Base-by-base conservation (phyloP, 2,329 filamentous ascomycete species). In the Verticillium klebahnii region DNA sequence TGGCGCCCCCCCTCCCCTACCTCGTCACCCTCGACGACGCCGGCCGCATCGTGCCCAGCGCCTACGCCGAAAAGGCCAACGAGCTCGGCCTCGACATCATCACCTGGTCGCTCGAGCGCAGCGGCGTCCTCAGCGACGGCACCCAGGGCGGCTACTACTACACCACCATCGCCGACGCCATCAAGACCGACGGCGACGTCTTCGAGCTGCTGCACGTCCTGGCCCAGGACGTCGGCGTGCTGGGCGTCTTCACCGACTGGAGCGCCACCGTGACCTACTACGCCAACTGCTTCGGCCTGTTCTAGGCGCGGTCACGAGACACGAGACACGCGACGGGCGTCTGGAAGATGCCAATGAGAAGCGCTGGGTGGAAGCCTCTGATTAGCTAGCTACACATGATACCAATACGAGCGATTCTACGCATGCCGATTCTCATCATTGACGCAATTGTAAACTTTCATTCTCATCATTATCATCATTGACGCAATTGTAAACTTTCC, bases 181-280 rank as follows among this genome's bases (percentile, higher is more conserved):
- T 86, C 56, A 79, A 80, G 60, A 83, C 82, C 39, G 88, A 91
- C 66, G 88, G 89, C 2, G 87, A 91, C 64, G 82, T 88, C 69
- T 90, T 84, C 69, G 83, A 80, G 31, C 78, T 90, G n/a, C 71
- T 91, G 40, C 83, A 91, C 67, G 86, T 89, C 1, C 74, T 92
- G 63, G 83, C 79, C 2, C 77, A 81, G 65, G 75, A 90, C 67
- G 83, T 91, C 11, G 82, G 83, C 1, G 83, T 89, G 15, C 73
- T 76, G 34, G 86, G 80, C 5, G 80, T 91, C 64, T 91, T 91
- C 68, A 82, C 83, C 4, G 89, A 91, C 71, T 91, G 89, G 89
- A 83, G 84, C 17, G 84, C 85, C 12, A 89, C 88, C 0, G 82
- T 85, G 8, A 89, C 87, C 0, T 91, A 88, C 66, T 91, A 89